Conservation (phyloP, 768 basidiomycete genomes). For the Boletus sp. region DNA sequence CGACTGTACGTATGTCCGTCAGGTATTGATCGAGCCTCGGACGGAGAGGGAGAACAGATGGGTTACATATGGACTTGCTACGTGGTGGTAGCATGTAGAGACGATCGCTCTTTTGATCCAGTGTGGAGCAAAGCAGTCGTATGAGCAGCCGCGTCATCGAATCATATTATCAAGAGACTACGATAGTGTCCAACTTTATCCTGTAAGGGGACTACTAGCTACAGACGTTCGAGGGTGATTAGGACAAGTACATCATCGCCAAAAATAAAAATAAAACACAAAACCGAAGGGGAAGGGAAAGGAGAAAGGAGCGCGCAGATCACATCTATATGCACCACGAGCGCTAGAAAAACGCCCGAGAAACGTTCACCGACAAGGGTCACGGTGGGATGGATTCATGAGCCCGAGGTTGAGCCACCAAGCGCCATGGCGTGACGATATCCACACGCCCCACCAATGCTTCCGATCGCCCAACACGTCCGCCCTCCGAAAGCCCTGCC, state of each 20-base stretch:
- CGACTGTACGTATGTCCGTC: too few species aligned
- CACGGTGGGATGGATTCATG: conserved; percentile 21
- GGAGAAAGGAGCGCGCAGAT: neutral
- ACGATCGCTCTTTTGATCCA: neutral
- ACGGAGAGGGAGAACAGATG: too few species aligned
- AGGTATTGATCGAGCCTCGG: too few species aligned
- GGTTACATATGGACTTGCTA: too few species aligned
- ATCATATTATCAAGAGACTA: neutral
- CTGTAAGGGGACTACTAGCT: conserved; percentile 7
- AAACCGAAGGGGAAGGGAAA: too few species aligned
- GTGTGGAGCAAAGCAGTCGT: neutral
- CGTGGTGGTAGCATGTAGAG: too few species aligned
- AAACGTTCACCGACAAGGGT: neutral
- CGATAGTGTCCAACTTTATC: neutral
- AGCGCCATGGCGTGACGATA: conserved; percentile 30
- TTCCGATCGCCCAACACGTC: conserved; percentile 48
- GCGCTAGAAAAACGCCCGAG: neutral
- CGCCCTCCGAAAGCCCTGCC: conserved; percentile 42
- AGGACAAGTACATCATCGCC: neutral
- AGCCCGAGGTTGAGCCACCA: conserved; percentile 50
- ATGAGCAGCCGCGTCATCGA: neutral
- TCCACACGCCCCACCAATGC: conserved; percentile 43
- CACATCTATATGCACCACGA: neutral
- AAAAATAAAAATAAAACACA: neutral
- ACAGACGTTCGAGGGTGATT: conserved; percentile 9